Evolutionary conservation across 2,329 filamentous ascomycete species (phyloP).

Genomic region (Penicillium frequentans): DNA sequence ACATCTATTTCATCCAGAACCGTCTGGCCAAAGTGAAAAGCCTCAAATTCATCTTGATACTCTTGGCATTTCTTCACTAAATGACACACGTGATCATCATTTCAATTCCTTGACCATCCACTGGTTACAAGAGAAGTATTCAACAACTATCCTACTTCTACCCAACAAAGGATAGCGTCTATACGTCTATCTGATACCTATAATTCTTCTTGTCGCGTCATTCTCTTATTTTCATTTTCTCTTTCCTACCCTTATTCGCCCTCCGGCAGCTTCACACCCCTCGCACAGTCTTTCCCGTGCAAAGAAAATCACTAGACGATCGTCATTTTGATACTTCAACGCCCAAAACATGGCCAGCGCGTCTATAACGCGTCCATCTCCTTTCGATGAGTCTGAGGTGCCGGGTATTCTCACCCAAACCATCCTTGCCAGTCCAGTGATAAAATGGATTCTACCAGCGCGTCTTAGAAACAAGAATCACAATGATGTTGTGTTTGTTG

Average conservation of each 20-base stretch:
- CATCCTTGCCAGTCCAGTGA: conserved; percentile 70
- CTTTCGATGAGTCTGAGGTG: neutral
- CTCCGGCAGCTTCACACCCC: neutral
- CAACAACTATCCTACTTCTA: neutral
- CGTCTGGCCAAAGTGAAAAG: neutral
- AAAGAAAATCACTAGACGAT: too few relatives aligned
- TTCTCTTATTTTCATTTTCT: neutral
- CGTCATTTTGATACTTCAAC: neutral
- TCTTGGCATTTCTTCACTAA: neutral
- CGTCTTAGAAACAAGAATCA: conserved; percentile 66
- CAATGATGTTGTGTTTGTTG: conserved; percentile 85
- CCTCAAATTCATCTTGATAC: neutral
- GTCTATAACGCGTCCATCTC: neutral
- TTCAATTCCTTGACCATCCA: neutral
- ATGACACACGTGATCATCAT: neutral
- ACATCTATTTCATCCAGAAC: neutral
- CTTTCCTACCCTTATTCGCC: neutral
- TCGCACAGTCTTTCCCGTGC: too few relatives aligned
- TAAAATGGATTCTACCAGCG: conserved; percentile 77
- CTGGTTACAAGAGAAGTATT: neutral
- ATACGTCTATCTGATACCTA: neutral
- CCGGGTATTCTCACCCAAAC: conserved; percentile 77
- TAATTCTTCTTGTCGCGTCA: neutral
- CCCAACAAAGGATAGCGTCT: neutral
- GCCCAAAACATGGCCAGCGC: neutral